phyloP scores from a whole-genome alignment of 371 early-diverging fungal species.

The Funneliformis caledonium region DNA sequence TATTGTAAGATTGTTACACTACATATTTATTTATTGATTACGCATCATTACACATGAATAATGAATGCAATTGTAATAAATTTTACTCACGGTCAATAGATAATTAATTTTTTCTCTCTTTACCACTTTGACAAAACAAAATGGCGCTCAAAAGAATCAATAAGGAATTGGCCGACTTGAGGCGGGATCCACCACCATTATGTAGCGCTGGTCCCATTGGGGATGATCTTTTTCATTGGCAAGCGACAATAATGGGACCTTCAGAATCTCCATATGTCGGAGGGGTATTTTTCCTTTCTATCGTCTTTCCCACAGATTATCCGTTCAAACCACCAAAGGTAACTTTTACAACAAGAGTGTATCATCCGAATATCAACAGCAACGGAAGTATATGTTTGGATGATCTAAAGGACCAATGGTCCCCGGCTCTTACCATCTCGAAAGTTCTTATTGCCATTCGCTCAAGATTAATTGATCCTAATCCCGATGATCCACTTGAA shows the following conservation, averaged over 20 bases:
- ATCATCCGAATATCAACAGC: constrained; percentile 95
- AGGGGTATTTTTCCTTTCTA: constrained; percentile 97
- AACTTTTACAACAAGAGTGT: constrained; percentile 87
- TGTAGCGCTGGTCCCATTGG: constrained; percentile 92
- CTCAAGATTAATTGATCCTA: constrained; percentile 50
- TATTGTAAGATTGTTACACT: too few species aligned
- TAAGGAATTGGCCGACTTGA: constrained; percentile 94
- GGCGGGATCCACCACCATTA: constrained; percentile 73
- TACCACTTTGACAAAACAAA: not conserved
- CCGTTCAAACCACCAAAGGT: constrained; percentile 94
- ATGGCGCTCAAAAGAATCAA: constrained; percentile 42
- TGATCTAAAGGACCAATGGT: constrained; percentile 95
- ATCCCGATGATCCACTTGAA: constrained; percentile 88
- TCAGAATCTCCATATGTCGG: constrained; percentile 78
- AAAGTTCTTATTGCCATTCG: constrained; percentile 88
- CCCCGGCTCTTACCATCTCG: constrained; percentile 91
- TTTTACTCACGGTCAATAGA: too few species aligned
- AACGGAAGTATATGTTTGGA: constrained; percentile 93
- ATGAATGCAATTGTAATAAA: too few species aligned
- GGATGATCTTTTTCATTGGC: constrained; percentile 96
- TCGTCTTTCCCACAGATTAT: constrained; percentile 93
- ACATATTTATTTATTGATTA: too few species aligned
- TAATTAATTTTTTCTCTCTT: too few species aligned
- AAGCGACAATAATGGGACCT: constrained; percentile 94
- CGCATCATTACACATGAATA: too few species aligned